Base-by-base conservation (phyloP, 495 filamentous ascomycete genomes). In the Collariella sp. region DNA sequence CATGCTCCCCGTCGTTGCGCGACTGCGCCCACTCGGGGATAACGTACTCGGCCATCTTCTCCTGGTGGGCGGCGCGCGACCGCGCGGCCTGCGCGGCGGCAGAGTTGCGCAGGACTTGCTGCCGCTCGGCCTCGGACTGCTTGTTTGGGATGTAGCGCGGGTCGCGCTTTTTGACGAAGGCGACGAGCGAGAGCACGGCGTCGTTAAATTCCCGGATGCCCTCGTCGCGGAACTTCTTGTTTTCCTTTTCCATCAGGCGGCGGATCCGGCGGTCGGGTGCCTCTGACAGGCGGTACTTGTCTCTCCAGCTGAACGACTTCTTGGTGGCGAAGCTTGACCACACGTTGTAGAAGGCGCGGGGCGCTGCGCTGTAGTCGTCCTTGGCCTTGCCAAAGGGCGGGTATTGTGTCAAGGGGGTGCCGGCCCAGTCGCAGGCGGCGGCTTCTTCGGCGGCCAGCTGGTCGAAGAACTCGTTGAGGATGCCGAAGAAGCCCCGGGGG, bases 171-270 rank as follows among this genome's bases (percentile, higher is more conserved):
- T 86, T 86, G n/a, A 90, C 85, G 68, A 97, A 96, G 11, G 82
- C 77, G 12, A 97, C 88, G 13, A 99, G 78, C 1, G 85, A 86
- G 42, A 78, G 65, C n/a, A 99, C 91, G 11, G 88, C 85, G 58
- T 95, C 89, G 70, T 96, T 97, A 72, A 91, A 97, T 53, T 96
- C 87, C 39, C 85, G 80, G 26, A 89, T 81, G 2, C 80, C 88
- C 35, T 87, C 86, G 9, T 95, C 88, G 52, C 93, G 78, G n/a
- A 87, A 69, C 40, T 83, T 83, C 59, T 83, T 88, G 67, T 99
- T 99, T 69, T 96, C 91, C 66, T 95, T 95, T 65, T 96, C 94
- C 83, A 97, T 93, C 54, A 88, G 60, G 46, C 94, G 78, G 56
- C 94, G 82, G 23, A 86, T 71, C 35, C 85, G 81, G 47, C 93